Percentiles rank a stretch among this genome's conserved stretches.
Evolutionary conservation across 225 moss, liverwort and hornwort genomes (phyloP).

Genomic region (Bryum argenteum): DNA sequence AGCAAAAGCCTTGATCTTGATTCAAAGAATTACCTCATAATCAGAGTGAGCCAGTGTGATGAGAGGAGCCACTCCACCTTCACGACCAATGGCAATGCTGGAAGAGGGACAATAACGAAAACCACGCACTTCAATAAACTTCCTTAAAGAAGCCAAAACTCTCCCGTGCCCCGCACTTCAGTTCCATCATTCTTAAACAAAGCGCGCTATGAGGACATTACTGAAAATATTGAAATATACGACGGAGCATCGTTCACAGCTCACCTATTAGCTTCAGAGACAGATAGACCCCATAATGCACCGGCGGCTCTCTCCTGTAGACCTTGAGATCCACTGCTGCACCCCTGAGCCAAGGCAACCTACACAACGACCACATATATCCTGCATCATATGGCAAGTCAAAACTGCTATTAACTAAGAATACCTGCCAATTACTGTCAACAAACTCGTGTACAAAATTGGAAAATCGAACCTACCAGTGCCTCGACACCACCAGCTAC

Average conservation of each 20-base stretch:
- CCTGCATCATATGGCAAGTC: no score
- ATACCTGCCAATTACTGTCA: background rate
- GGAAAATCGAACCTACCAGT: constrained; percentile 50
- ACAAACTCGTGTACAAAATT: background rate
- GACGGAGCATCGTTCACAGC: background rate
- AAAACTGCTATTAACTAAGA: background rate
- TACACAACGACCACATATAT: constrained; percentile 32
- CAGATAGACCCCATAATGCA: constrained; percentile 94
- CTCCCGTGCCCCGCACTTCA: background rate
- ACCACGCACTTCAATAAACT: constrained; percentile 5
- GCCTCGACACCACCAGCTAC: constrained; percentile 92
- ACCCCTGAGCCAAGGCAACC: constrained; percentile 87
- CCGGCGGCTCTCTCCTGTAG: constrained; percentile 96
- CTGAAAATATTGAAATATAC: background rate
- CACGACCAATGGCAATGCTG: constrained; percentile 98
- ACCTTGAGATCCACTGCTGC: constrained; percentile 88
- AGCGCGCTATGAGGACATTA: background rate
- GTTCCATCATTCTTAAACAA: background rate
- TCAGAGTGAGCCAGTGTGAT: constrained; percentile 84
- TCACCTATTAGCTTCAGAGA: constrained; percentile 92
- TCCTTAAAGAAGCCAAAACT: background rate
- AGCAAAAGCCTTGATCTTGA: constrained; percentile 5
- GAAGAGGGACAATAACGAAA: constrained; percentile 11
- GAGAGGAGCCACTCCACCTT: constrained; percentile 91
- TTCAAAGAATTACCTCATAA: constrained; percentile 62